phyloP scores from a whole-genome alignment of 495 filamentous ascomycete species.

The Letharia lupina region DNA sequence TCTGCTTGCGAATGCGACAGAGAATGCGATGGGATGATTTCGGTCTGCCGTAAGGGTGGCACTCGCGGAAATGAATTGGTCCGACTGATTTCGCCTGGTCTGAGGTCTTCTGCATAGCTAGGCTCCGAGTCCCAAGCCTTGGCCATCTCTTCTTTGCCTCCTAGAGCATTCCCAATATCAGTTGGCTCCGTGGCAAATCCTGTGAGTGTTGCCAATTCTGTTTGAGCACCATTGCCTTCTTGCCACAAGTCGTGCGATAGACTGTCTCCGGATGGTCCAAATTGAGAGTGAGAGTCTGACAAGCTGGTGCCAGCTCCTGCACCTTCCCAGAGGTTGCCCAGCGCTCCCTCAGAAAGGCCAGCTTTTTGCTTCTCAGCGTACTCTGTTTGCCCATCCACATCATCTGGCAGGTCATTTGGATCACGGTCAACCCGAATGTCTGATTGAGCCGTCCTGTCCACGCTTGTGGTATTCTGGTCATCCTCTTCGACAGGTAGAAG shows the following conservation, averaged over 20 bases:
- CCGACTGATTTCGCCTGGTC: slow-evolving; percentile 25
- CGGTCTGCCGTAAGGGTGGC: slow-evolving; percentile 31
- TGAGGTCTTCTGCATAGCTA: neutral
- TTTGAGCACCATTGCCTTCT: neutral
- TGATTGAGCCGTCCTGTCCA: neutral
- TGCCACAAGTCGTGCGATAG: neutral
- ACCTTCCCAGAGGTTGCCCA: neutral
- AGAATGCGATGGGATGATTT: slow-evolving; percentile 19
- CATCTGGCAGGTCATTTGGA: neutral
- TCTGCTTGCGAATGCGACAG: slow-evolving; percentile 37
- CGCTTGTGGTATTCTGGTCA: neutral
- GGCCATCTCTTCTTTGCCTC: slow-evolving; percentile 6
- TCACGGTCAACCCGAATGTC: neutral
- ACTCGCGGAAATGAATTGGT: slow-evolving; percentile 58
- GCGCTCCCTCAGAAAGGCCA: neutral
- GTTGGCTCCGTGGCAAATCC: neutral
- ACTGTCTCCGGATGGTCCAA: neutral
- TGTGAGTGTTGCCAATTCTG: neutral
- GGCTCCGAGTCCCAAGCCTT: slow-evolving; percentile 7
- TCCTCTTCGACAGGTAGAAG: neutral
- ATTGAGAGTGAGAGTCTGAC: neutral
- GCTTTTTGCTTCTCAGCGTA: neutral
- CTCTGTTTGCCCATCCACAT: neutral
- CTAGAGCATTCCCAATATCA: neutral
- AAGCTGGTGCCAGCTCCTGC: neutral